These are phyloP conservation scores for Aureobasidium sp. DNA, from an alignment of 2,329 filamentous ascomycete genomes.

Conservation along the genomic window DNA sequence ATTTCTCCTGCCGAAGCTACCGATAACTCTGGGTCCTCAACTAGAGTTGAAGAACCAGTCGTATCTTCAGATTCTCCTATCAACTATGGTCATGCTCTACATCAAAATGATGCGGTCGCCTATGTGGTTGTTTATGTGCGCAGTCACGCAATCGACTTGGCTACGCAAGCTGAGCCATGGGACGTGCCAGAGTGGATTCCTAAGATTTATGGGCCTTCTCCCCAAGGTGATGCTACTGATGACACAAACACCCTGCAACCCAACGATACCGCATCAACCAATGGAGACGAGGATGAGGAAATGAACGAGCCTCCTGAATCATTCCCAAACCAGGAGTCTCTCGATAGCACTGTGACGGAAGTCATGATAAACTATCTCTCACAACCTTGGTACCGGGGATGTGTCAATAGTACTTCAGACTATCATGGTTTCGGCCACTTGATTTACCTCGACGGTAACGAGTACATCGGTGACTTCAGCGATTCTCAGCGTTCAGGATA, in stretches of 20 bases:
- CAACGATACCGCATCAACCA: neutral
- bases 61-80: neutral
- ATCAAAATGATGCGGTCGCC: conserved; percentile 38
- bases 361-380: conserved; percentile 49
- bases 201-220: conserved; percentile 21
- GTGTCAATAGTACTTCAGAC: conserved; percentile 36
- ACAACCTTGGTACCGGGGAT: conserved; percentile 50
- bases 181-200: conserved; percentile 35
- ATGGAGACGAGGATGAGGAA: conserved; percentile 23
- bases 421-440: conserved; percentile 50
- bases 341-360: conserved; percentile 5
- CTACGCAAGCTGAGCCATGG: conserved; percentile 30
- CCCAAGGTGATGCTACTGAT: neutral
- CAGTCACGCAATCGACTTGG: conserved; percentile 34
- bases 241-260: neutral
- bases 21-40: neutral
- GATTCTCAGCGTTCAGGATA: conserved; percentile 48
- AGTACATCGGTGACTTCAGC: conserved; percentile 50
- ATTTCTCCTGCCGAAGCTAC: neutral
- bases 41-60: conserved; percentile 5
- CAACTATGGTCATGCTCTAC: conserved; percentile 17
- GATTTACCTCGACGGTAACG: conserved; percentile 47
- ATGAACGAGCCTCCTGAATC: conserved; percentile 24
- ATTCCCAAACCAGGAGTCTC: neutral
- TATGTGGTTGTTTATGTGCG: conserved; percentile 52